These are phyloP conservation scores for Vachellia pachyceras DNA, from an alignment of 306 rosid genomes.

Conservation along the genomic window DNA sequence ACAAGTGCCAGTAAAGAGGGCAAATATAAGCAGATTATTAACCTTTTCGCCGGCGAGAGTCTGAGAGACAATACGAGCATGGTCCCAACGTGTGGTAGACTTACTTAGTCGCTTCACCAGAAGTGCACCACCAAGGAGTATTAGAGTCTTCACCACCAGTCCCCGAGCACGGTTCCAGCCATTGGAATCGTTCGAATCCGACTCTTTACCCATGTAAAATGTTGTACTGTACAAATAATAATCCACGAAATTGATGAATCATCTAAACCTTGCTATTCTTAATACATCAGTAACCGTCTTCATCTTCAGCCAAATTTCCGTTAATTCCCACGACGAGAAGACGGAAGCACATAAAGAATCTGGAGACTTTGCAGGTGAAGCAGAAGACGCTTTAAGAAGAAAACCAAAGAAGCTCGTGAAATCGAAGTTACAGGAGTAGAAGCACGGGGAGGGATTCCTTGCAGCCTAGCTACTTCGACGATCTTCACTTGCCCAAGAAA, in stretches of 20 bases:
- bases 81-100: conserved; percentile 99
- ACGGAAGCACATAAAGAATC: background rate
- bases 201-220: conserved; percentile 53
- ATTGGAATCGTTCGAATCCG: conserved; percentile 49
- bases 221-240: background rate
- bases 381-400: background rate
- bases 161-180: conserved; percentile 82
- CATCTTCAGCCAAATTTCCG: conserved; percentile 2
- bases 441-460: background rate
- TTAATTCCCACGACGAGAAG: background rate
- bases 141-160: conserved; percentile 64
- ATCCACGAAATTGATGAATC: background rate
- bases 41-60: conserved; percentile 93
- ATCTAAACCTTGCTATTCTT: background rate
- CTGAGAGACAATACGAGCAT: conserved; percentile 74
- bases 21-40: background rate
- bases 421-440: conserved; percentile 19
- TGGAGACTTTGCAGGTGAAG: background rate
- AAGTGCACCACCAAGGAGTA: conserved; percentile 86
- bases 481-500: conserved; percentile 1
- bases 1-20: background rate
- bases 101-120: conserved; percentile 85
- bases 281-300: background rate
- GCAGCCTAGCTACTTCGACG: background rate
- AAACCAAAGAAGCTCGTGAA: background rate